Base-by-base conservation (phyloP, 108 stramenopile species). In the Pseudonitzschia multiseries region DNA sequence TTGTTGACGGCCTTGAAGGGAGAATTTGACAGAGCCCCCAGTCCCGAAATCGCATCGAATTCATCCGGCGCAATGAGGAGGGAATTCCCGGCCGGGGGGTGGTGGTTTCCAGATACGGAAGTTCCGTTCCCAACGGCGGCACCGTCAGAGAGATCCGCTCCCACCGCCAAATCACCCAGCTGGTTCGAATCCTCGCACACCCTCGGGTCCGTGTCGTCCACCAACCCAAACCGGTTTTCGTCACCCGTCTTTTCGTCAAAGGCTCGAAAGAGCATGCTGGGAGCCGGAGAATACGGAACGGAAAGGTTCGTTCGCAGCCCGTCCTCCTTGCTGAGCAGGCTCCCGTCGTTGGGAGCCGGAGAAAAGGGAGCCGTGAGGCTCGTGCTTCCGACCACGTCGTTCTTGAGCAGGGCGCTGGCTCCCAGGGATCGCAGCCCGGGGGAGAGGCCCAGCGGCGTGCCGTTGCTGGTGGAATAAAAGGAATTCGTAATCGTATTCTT, bases 11-110 rank as follows among this genome's bases (percentile, higher is more conserved):
- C 20, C 40, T 54, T 51, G 50, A 78, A 78, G 48, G 85, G 81
- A 20, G 86, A 86, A 52, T 77, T 78, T 28, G 79, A 80, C 67
- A 86, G 43, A 13, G 78, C 54, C 32, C 80, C 82, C 71, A 86
- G 56, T 3, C 79, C 86, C 43, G 81, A 79, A 22, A 86, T 75
- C 18, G 79, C 86, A 44, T 82, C 85, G 20, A 82, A 29, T 50
- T 83, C 80, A 41, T 81, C 48, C 20, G 54, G 33, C 41, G 71
- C 73, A 44, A 60, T 54, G 17, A 64, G 22, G 29, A 74, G 31
- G 12, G 73, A 74, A 29, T 67, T 48, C 26, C 44, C 44, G 44
- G 41, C 13, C 17, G 20, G 31, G 1, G 20, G 62, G 57, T 31
- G 18, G 41, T 27, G 15, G 62, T 59, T 36, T 63, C 74, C 61